Conservation (phyloP, 805 yeast genomes). For the Saccharomycopsis schoenii region DNA sequence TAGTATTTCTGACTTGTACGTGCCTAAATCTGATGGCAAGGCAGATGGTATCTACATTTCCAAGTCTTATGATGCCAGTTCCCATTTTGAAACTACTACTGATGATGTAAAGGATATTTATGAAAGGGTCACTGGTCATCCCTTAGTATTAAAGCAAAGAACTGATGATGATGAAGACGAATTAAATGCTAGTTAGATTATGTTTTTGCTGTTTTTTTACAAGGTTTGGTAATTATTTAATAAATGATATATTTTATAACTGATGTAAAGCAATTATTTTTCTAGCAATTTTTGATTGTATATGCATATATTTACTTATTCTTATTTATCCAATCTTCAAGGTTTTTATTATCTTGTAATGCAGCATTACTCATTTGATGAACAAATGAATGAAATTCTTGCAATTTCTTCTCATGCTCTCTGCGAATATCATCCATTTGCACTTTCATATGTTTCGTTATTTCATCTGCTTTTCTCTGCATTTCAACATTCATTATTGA, state of each 20-base stretch:
- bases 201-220: background rate
- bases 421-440: background rate
- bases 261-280: background rate
- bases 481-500: background rate
- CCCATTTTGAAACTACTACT: slow-evolving; percentile 93
- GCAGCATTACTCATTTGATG: background rate
- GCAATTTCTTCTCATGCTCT: slow-evolving; percentile 3
- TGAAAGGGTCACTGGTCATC: slow-evolving; percentile 85
- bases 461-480: slow-evolving; percentile 1
- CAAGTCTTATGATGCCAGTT: slow-evolving; percentile 84
- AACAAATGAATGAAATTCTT: background rate
- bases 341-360: background rate
- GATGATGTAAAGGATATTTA: slow-evolving; percentile 95
- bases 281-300: background rate
- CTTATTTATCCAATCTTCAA: background rate
- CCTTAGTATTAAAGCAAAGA: slow-evolving; percentile 76
- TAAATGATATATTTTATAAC: background rate
- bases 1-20: slow-evolving; percentile 89
- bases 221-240: background rate
- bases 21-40: slow-evolving; percentile 77
- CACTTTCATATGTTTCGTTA: background rate
- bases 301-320: background rate
- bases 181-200: slow-evolving; percentile 12
- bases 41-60: slow-evolving; percentile 73
- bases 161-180: slow-evolving; percentile 56